Conservation (phyloP, 495 filamentous ascomycete genomes). For the Penicillium taxi region DNA sequence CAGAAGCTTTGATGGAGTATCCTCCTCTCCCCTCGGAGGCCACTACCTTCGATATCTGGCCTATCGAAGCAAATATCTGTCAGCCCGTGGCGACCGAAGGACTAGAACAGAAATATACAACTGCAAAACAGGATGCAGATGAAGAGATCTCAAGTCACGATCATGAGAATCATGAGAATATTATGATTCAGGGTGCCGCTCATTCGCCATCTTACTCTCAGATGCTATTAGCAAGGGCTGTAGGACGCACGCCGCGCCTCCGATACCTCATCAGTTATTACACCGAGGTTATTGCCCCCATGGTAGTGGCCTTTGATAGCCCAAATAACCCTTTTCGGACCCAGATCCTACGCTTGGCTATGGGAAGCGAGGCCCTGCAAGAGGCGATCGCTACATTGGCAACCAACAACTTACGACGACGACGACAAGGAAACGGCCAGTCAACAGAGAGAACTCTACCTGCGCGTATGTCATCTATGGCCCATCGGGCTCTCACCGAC, state of each 20-base stretch:
- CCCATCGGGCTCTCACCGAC: conserved; percentile 41
- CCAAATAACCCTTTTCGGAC: conserved; percentile 78
- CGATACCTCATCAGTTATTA: conserved; percentile 56
- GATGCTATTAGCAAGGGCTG: conserved; percentile 37
- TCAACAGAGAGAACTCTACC: conserved; percentile 39
- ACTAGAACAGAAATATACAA: conserved; percentile 4
- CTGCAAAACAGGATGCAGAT: conserved; percentile 14
- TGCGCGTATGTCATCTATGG: conserved; percentile 43
- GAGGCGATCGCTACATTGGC: conserved; percentile 88
- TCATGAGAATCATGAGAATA: conserved; percentile 7
- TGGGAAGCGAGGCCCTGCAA: conserved; percentile 71
- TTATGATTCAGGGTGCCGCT: conserved; percentile 17
- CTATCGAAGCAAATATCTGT: conserved; percentile 5
- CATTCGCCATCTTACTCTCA: conserved; percentile 37
- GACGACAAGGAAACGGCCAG: conserved; percentile 33
- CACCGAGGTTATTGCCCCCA: conserved; percentile 81
- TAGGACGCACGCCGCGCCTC: conserved; percentile 48
- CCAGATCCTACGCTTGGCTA: conserved; percentile 71
- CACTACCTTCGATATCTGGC: conserved; percentile 14
- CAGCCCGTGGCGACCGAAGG: no score
- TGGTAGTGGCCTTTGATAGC: conserved; percentile 84
- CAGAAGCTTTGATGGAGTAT: conserved; percentile 14
- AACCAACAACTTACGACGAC: conserved; percentile 66
- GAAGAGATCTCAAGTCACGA: conserved; percentile 23
- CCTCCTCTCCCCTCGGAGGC: conserved; percentile 11